phyloP scores from a whole-genome alignment of 495 filamentous ascomycete genomes.

The Niebla homalea region DNA sequence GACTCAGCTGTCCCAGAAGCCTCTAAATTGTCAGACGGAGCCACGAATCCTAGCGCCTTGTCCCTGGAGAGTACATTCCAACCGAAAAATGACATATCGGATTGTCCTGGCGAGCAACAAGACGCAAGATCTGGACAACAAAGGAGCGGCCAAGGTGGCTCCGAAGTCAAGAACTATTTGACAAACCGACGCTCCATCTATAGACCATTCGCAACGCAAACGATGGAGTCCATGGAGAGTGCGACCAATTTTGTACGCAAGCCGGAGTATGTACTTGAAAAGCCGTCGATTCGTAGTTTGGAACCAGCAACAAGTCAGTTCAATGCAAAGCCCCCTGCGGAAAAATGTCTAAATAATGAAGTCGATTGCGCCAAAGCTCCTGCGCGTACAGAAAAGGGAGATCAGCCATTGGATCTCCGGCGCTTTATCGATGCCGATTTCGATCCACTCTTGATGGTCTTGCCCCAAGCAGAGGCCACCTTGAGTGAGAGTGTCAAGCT shows the following conservation, averaged over 20 bases:
- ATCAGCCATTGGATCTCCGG: slow-evolving; percentile 9
- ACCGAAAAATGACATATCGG: too few relatives aligned
- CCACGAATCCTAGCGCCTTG: too few relatives aligned
- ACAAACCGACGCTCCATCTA: slow-evolving; percentile 12
- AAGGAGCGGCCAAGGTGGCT: slow-evolving; percentile 24
- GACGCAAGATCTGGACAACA: too few relatives aligned
- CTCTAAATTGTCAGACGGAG: too few relatives aligned
- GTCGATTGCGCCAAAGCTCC: neutral
- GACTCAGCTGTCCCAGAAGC: too few relatives aligned
- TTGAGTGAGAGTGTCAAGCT: slow-evolving; percentile 9
- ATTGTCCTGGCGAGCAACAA: too few relatives aligned
- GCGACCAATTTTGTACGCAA: slow-evolving; percentile 1
- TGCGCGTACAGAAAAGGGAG: neutral
- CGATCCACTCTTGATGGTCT: slow-evolving; percentile 12
- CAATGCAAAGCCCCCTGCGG: neutral
- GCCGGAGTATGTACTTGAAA: neutral
- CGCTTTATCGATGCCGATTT: slow-evolving; percentile 17
- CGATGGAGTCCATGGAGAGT: slow-evolving; percentile 9
- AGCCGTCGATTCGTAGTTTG: neutral
- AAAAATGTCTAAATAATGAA: neutral
- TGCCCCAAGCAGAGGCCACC: slow-evolving; percentile 8
- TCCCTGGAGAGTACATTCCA: too few relatives aligned
- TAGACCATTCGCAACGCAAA: slow-evolving; percentile 17
- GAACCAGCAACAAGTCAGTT: slow-evolving; percentile 5
- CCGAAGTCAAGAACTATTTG: slow-evolving; percentile 14